phyloP scores from a whole-genome alignment of 768 basidiomycete species.

The Coprinopsis marcescibilis region DNA sequence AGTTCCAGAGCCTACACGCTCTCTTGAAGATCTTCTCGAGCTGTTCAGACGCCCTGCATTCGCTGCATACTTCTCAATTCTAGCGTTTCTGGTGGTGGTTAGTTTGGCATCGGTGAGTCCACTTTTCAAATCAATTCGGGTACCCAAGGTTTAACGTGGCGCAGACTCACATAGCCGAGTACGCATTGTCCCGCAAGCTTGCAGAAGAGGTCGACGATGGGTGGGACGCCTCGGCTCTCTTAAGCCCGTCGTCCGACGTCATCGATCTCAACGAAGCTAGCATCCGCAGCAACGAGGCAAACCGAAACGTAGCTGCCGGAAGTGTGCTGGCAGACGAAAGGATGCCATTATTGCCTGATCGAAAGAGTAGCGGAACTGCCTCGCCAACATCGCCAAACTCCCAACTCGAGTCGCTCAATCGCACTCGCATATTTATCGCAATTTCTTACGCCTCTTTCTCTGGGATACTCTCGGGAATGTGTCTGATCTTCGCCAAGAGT shows the following conservation, averaged over 20 bases:
- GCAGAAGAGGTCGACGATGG: slow-evolving; percentile 21
- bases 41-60: slow-evolving; percentile 76
- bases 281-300: slow-evolving; percentile 12
- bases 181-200: slow-evolving; percentile 42
- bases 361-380: slow-evolving; percentile 9
- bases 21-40: slow-evolving; percentile 75
- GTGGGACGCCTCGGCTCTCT: slow-evolving; percentile 20
- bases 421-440: slow-evolving; percentile 60
- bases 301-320: slow-evolving; percentile 18
- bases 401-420: slow-evolving; percentile 20
- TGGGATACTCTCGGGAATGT: slow-evolving; percentile 89
- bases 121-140: neutral
- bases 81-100: slow-evolving; percentile 53
- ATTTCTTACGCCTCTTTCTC: slow-evolving; percentile 84
- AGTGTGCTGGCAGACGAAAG: slow-evolving; percentile 51
- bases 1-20: slow-evolving; percentile 82
- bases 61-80: slow-evolving; percentile 72
- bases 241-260: slow-evolving; percentile 28
- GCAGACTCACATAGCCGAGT: slow-evolving; percentile 76
- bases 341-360: slow-evolving; percentile 5
- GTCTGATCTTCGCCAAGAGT: slow-evolving; percentile 88
- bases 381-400: slow-evolving; percentile 11
- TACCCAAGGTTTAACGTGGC: neutral
- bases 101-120: slow-evolving; percentile 59
- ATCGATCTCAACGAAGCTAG: slow-evolving; percentile 35